Base-by-base conservation (phyloP, 768 basidiomycete genomes). In the Lentinula sp. region DNA sequence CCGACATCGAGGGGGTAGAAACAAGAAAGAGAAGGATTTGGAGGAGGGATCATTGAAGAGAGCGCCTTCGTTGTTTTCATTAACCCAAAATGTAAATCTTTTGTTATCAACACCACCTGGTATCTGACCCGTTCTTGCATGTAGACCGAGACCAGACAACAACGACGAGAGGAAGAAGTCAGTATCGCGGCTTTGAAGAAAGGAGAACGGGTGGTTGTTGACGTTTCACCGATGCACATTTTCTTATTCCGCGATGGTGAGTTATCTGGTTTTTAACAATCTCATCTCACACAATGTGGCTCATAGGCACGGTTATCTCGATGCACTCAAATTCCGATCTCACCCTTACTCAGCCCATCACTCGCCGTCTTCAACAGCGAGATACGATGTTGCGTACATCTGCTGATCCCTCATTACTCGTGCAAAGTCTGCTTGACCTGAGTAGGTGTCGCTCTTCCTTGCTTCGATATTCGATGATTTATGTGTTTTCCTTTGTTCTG, bases 371-470 rank as follows among this genome's bases (percentile, higher is more conserved):
- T 52, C 75, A 76, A 21, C 80, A 82, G 61, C 73, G 77, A 2
- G 84, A 88, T 63, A 86, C 87, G 0, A 75, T 83, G 5, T 72
- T 91, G 5, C 78, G 87, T 34, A 79, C 76, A 48, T 83, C 85
- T 0, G 83, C 83, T 28, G 90, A 91, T 65, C 77, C 86, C 4
- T 86, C 86, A 10, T 72, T 93, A 11, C 75, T 93, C 7, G 78
- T 91, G 2, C 84, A 91, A 68, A 81, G 82, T 37, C 65, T 93
- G 23, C 73, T 93, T 43, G 90, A 91, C 80, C 45, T 78, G 28
- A 71, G 82, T 82, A 58, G 28, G 75, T 70, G 5, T 10, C 16
- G 8, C 16, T 31, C 15, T 18, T 21, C 34, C 18, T 43, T 15
- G n/a, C 11, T 3, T 10, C 21, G 8, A 48, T 2, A 34, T 11